A percentile compares a stretch with the other conserved stretches of the same genome.
These are phyloP conservation scores for Brassica cretica DNA, from an alignment of 345 rosid genomes.

Conservation along the genomic window DNA sequence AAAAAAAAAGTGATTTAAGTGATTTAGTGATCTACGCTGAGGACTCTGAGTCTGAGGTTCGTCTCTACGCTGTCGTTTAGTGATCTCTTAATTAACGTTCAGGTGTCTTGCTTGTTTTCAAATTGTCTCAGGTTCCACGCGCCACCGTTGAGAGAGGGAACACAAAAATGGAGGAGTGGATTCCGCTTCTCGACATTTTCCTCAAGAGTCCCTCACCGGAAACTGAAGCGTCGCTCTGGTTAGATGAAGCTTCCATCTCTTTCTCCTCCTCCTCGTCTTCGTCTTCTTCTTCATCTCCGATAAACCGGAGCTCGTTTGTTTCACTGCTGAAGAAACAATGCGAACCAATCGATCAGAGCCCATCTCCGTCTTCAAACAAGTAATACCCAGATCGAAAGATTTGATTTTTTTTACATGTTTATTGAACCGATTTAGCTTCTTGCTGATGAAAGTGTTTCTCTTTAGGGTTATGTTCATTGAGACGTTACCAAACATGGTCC, in stretches of 20 bases:
- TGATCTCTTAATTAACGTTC: background rate
- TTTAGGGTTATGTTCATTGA: slow-evolving; percentile 65
- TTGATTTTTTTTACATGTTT: background rate
- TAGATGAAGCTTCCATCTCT: slow-evolving; percentile 49
- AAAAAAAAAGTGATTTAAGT: background rate
- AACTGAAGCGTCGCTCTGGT: slow-evolving; percentile 68
- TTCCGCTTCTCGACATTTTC: slow-evolving; percentile 63
- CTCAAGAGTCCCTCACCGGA: slow-evolving; percentile 62
- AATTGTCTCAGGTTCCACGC: too few relatives aligned
- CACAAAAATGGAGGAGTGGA: slow-evolving; percentile 60
- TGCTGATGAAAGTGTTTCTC: slow-evolving; percentile 9
- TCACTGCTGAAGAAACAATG: slow-evolving; percentile 49
- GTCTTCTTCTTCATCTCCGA: slow-evolving; percentile 40
- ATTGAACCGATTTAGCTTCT: background rate
- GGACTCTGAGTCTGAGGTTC: background rate
- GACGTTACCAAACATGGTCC: slow-evolving; percentile 66
- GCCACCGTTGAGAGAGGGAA: background rate
- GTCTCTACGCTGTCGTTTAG: background rate
- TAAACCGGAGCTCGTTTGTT: slow-evolving; percentile 63
- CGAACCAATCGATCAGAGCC: slow-evolving; percentile 26
- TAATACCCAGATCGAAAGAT: slow-evolving; percentile 23
- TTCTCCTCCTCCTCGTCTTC: slow-evolving; percentile 19
- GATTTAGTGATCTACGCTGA: too few relatives aligned
- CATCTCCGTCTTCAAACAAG: slow-evolving; percentile 49
- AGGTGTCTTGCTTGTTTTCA: background rate